phyloP scores from a whole-genome alignment of 2,329 filamentous ascomycete species.

The Colletotrichum musae region DNA sequence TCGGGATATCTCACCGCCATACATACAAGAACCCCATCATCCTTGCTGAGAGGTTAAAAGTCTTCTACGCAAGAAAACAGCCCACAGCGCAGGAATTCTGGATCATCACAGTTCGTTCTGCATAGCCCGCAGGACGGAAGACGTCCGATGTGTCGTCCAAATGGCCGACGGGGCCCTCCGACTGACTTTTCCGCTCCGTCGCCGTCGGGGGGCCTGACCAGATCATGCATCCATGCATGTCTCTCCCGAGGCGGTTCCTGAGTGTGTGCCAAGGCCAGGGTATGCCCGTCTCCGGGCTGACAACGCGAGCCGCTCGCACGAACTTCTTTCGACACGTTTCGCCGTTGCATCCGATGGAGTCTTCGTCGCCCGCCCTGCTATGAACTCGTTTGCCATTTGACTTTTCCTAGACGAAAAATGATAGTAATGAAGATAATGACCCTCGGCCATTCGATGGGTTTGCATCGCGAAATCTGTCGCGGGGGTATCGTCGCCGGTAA shows the following conservation, averaged over 20 bases:
- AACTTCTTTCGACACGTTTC: slow-evolving; percentile 9
- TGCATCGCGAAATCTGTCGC: not conserved
- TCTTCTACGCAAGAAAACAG: not conserved
- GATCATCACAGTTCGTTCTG: slow-evolving; percentile 10
- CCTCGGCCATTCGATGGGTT: not conserved
- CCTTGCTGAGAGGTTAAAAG: not conserved
- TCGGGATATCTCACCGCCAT: not conserved
- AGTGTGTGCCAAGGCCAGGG: slow-evolving; percentile 15
- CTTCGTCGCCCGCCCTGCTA: not conserved
- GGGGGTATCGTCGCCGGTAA: not conserved
- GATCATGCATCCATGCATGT: slow-evolving; percentile 38
- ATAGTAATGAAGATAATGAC: too few species aligned
- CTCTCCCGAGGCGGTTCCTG: slow-evolving; percentile 7
- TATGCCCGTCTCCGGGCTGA: slow-evolving; percentile 2
- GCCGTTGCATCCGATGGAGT: slow-evolving; percentile 16
- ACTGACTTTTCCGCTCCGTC: slow-evolving; percentile 11
- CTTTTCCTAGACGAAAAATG: not conserved
- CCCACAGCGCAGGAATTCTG: slow-evolving; percentile 3
- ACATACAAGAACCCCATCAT: not conserved
- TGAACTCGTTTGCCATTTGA: not conserved
- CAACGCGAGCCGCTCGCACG: slow-evolving; percentile 2
- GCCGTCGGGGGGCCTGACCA: slow-evolving; percentile 22
- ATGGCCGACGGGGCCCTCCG: not conserved
- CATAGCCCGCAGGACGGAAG: not conserved
- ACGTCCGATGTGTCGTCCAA: not conserved